Conservation (phyloP, 306 rosid species). For the Hippophae rhamnoides region DNA sequence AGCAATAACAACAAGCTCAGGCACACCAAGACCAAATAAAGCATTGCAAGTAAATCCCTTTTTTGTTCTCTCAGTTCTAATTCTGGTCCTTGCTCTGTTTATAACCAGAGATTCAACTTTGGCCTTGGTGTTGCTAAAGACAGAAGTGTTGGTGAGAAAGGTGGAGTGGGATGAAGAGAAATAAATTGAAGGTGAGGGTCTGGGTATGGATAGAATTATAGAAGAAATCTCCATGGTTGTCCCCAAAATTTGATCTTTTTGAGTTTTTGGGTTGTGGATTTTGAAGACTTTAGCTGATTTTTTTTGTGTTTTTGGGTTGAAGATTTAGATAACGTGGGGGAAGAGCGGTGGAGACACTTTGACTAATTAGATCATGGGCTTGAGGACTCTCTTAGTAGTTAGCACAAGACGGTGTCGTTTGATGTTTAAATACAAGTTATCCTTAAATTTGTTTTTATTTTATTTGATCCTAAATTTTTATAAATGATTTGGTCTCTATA, state of each 20-base stretch:
- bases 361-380: too few relatives aligned
- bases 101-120: slow-evolving; percentile 9
- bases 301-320: too few relatives aligned
- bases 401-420: too few relatives aligned
- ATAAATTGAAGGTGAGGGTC: slow-evolving; percentile 17
- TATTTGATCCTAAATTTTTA: too few relatives aligned
- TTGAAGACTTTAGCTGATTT: too few relatives aligned
- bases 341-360: too few relatives aligned
- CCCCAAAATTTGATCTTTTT: not conserved
- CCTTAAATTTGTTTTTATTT: too few relatives aligned
- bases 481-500: too few relatives aligned
- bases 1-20: slow-evolving; percentile 81
- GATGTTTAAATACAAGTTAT: too few relatives aligned
- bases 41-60: slow-evolving; percentile 67
- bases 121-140: slow-evolving; percentile 23
- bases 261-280: too few relatives aligned
- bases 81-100: slow-evolving; percentile 7
- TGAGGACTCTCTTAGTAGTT: too few relatives aligned
- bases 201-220: slow-evolving; percentile 33
- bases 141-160: slow-evolving; percentile 25
- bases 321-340: too few relatives aligned
- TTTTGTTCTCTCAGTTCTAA: slow-evolving; percentile 23
- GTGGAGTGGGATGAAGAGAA: slow-evolving; percentile 36
- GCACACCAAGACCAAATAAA: slow-evolving; percentile 83
- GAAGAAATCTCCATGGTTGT: slow-evolving; percentile 46